Base-by-base conservation (phyloP, 78 protist species). In the Ministeria vibrans region DNA sequence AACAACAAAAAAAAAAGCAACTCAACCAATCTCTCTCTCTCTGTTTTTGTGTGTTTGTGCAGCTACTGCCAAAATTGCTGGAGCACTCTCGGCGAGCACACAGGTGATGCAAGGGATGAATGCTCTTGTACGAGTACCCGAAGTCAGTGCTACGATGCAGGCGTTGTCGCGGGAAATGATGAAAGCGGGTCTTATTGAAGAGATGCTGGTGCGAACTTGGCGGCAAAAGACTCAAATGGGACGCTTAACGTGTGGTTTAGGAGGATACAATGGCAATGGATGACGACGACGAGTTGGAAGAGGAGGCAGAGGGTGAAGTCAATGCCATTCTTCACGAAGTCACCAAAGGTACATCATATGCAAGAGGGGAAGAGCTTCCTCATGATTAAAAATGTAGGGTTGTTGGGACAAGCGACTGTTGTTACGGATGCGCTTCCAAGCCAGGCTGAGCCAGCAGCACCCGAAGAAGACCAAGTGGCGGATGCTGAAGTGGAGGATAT, bases 131-230 rank as follows among this genome's bases (percentile, higher is more conserved):
- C 36, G 41, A 2, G 18, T 63, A 27, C 71, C 71, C 71, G 71
- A 63, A 20, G 13, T 63, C 15, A 15, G 4, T 15, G 39, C 39
- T 1, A 2, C 13, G 25, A 63, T 63, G 71, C 2, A 15, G 41
- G 71, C n/a, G 71, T 15, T 63, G 71, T 30, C 13, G 42, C 36
- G 41, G 13, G 71, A 63, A 15, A 63, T 63, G 71, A 63, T 63
- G 71, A 63, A 63, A 41, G 71, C 71, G 30, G 71, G 71, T 30
- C 13, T 63, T 20, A 63, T 63, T 63, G 71, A 63, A 20, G 71
- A 63, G 71, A 63, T 63, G 71, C 5, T 63, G 42, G n/a, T n/a
- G n/a, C n/a, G n/a, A n/a, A n/a, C n/a, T n/a, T n/a, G n/a, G n/a
- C n/a, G n/a, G n/a, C n/a, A n/a, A n/a, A n/a, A n/a, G n/a, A n/a